Evolutionary conservation across 108 stramenopile species (phyloP), one percentile per base, ranked within the genome.

Genomic region (Cyclotella baltica): DNA sequence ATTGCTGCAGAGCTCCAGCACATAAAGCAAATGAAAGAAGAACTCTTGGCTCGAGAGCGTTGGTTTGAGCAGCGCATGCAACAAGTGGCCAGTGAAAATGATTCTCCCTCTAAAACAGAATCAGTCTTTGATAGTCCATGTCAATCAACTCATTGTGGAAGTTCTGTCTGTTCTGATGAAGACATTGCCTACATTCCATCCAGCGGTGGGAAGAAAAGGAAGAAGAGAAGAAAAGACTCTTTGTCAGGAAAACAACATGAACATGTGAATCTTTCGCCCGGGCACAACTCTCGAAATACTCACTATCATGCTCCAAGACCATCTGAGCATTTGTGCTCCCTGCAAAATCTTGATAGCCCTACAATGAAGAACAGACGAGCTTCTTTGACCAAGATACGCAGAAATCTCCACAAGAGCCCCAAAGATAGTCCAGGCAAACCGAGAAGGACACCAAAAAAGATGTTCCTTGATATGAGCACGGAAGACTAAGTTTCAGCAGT

Each of bases 1-100:
- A 50, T 64, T 31, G 53, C 25, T 13, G 5, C 18, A 47, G 67
- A 81, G 19, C 25, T 61, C 3, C 27, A 64, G 8, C 67, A 51
- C n/a, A 59, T 81, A 22, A 37, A 73, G 9, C 47, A 46, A 20
- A 51, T 63, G 36, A 74, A 74, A 64, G 67, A 70, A 22, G 72
- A 61, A 0, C 40, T 73, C 25, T 29, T 37, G 34, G 51, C 38
- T 1, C 47, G 34, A 35, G 66, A 73, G 55, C 40, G 47, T 27
- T 53, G 37, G 31, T 30, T 80, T 18, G 71, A 80, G 31, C 33
- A 53, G 29, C 66, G 56, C 13, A 37, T 80, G 47, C 72, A 48
- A 34, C 43, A 31, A 25, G 18, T 16, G 33, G 37, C 62, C 33
- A 47, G 28, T 35, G 13, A 47, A 27, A 36, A 11, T 51, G 30